Evolutionary conservation across 192 early-diverging fungal genomes (phyloP), one percentile per base, ranked within the genome.

Genomic region (Backusella sp.): DNA sequence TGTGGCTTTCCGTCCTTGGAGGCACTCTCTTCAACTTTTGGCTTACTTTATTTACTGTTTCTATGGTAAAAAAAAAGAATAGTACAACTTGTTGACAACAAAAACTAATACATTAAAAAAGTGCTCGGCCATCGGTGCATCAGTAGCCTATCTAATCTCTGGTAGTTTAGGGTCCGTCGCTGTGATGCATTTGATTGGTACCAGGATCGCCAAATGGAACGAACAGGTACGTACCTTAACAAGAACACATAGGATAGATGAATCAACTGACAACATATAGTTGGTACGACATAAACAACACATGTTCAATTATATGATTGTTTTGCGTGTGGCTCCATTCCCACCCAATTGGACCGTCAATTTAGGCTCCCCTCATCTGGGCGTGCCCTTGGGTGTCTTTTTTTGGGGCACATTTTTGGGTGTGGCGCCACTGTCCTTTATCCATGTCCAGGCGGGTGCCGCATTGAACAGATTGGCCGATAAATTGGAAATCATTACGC

Each of bases 301-400:
- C 73, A 77, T 90, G 78, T 74, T 90, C 52, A 88, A 87, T 35
- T 90, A 90, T 66, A 88, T 90, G 70, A 82, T 90, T 62, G 77
- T 90, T 1, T 75, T 90, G 14, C 82, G 89, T 30, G 72, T 90
- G 6, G 75, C 83, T 7, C 89, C 89, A 5, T 83, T 90, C 44
- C 88, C 88, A 17, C 89, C 89, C 28, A 89, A 90, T 44, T 90
- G 89, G 89, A 81, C 82, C 28, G 85, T 82, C 70, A 90, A 90
- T 66, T 77, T 90, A 21, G 86, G 86, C 4, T 83, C 87, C 1
- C 86, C 89, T n/a, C 89, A 90, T 36, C 72, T 90, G 42, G 76
- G 79, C 56, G 86, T 90, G 23, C 84, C 87, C 0, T 62, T 88
- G 11, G 75, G 80, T 71, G 78, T 80, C 19, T 90, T 89, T 46